Base-by-base conservation (phyloP, 805 yeast species). In the Isabelozyma pseudorhagii region DNA sequence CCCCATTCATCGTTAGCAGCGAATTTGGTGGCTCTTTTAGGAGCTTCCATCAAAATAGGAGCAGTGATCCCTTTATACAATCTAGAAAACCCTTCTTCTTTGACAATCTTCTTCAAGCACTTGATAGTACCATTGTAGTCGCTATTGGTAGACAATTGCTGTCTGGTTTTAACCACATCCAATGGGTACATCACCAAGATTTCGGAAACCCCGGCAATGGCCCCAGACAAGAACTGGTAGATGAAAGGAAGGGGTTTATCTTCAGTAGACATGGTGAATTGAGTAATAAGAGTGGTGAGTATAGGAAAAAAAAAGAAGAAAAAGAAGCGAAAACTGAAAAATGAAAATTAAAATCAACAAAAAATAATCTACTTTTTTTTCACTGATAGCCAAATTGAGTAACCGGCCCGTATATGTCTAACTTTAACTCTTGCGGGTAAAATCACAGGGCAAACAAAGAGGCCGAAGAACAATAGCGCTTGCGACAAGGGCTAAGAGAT, bases 1-100 rank as follows among this genome's bases (percentile, higher is more conserved):
- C 96, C 93, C 87, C 96, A 94, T 68, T 90, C 96, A 67, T 94
- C 99, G 67, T 94, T 94, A 54, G 97, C 97, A 46, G 98, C 97
- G 67, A 94, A 94, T 71, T 94, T 94, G 57, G 97, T 92, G 40
- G 99, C 99, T 76, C 99, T 84, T 78, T 94, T 94, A 56, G 99
- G 99, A 11, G 98, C 99, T 71, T 94, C 99, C 99, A 94, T 94
- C 62, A 94, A 77, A 58, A 94, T 89, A 34, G 99, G 99, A 21
- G 99, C 97, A 29, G 88, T 75, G 61, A 94, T 94, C 57, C 99
- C 99, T 65, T 92, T 84, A 73, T 94, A 94, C 50, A 93, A 79
- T 54, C 94, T 79, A 9, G 86, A 71, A 40, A 83, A 78, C 46
- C 99, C 99, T 69, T 94, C 99, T 58, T 82, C 84, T 60, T 81